Percentiles rank a stretch among this genome's conserved stretches.
These are phyloP conservation scores for Chrysoporthe cubensis DNA, from an alignment of 2,329 filamentous ascomycete genomes.

Conservation along the genomic window DNA sequence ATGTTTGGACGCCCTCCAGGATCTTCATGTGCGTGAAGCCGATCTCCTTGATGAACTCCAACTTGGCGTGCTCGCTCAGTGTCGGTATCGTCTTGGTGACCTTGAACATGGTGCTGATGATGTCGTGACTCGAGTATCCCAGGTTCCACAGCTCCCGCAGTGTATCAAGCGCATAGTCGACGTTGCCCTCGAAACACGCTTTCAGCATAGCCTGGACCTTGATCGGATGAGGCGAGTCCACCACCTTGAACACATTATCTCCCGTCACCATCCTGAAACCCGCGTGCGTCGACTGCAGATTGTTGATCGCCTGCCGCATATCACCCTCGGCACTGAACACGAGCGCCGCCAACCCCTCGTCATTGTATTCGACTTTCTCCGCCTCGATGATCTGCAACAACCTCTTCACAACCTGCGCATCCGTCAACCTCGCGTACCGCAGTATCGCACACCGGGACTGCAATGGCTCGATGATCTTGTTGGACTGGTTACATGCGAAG, in stretches of 20 bases:
- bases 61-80: slow-evolving; percentile 89
- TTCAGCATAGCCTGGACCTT: slow-evolving; percentile 99
- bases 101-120: slow-evolving; percentile 98
- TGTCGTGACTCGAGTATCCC: slow-evolving; percentile 98
- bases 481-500: slow-evolving; percentile 97
- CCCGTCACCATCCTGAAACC: slow-evolving; percentile 97
- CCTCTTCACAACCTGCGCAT: slow-evolving; percentile 88
- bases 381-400: slow-evolving; percentile 91
- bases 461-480: slow-evolving; percentile 99
- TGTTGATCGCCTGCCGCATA: slow-evolving; percentile 99
- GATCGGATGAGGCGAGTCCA: slow-evolving; percentile 95
- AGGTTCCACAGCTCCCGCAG: slow-evolving; percentile 91
- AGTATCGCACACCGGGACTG: slow-evolving; percentile 96
- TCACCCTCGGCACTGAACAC: slow-evolving; percentile 98
- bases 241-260: slow-evolving; percentile 97
- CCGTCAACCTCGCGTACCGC: slow-evolving; percentile 88
- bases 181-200: slow-evolving; percentile 88
- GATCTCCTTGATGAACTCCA: slow-evolving; percentile 98
- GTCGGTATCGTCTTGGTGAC: slow-evolving; percentile 95
- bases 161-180: slow-evolving; percentile 84
- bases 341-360: slow-evolving; percentile 92
- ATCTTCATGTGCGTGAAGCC: slow-evolving; percentile 99
- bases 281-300: slow-evolving; percentile 88
- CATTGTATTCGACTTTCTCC: slow-evolving; percentile 86
- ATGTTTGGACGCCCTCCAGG: slow-evolving; percentile 93